Base-by-base conservation (phyloP, 2,329 filamentous ascomycete species). In the Pezicula neosporulosa region DNA sequence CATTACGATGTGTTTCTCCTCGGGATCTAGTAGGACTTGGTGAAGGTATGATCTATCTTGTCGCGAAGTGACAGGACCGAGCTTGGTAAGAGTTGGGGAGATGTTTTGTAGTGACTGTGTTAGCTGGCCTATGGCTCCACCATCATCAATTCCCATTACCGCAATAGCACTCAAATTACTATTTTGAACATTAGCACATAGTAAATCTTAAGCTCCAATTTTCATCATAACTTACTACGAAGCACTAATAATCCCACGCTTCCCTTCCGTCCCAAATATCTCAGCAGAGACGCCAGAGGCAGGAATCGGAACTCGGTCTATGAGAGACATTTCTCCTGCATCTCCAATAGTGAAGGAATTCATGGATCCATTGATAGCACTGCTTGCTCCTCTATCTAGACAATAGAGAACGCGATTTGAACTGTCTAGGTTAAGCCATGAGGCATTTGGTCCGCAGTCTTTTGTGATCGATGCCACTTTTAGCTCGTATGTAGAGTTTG, bases 21-120 rank as follows among this genome's bases (percentile, higher is more conserved):
- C 75, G 1, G 77, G 77, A 55, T 80, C 77, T 19, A 78, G 60
- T 50, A 78, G 63, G 19, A 74, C 69, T 54, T 77, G 64, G 57
- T 80, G 77, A 1, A 76, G 74, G 54, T 77, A 73, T 1, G 75
- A 66, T 3, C 68, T 57, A 45, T 72, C 66, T 59, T 77, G 71
- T 49, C 72, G 70, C 13, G 66, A 30, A 6, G 47, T 16, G 4
- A 48, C 30, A 24, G 49, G 52, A 28, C 49, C 51, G 13, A 49
- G 38, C 13, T 43, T 38, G 12, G 45, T 36, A n/a, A 56, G 36
- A 10, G 35, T 48, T 15, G 51, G 54, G 45, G 19, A 49, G 16
- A 39, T 37, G 47, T 8, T 49, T 38, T 33, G 15, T 19, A 12
- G 54, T 39, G 37, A 44, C 51, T 41, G 21, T 28, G 12, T 54